Percentiles rank a stretch among this genome's conserved stretches.
Conservation (phyloP, 2,329 filamentous ascomycete species). For the Pseudogymnoascus sp. region DNA sequence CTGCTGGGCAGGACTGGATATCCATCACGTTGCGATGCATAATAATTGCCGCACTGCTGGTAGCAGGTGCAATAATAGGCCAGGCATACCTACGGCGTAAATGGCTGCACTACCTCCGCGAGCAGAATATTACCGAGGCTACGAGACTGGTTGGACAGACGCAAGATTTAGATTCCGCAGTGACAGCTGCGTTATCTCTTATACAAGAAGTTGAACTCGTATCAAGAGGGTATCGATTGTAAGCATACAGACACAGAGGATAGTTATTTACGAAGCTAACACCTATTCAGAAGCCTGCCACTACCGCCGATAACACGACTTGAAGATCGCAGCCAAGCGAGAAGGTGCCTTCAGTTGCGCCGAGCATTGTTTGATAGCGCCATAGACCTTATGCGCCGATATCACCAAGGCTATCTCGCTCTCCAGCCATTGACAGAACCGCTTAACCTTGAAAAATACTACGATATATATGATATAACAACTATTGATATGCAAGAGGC, state of each 20-base stretch:
- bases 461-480: constrained; percentile 78
- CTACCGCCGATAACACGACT: constrained; percentile 86
- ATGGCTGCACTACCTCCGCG: constrained; percentile 70
- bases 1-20: constrained; percentile 48
- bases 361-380: constrained; percentile 65
- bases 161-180: constrained; percentile 72
- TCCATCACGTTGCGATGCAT: constrained; percentile 29
- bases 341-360: constrained; percentile 73
- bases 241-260: constrained; percentile 28
- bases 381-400: constrained; percentile 59
- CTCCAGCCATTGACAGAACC: constrained; percentile 69
- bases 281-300: constrained; percentile 60
- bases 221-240: constrained; percentile 81
- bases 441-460: constrained; percentile 81
- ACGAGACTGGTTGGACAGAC: constrained; percentile 62
- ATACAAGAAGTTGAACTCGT: constrained; percentile 95
- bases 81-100: constrained; percentile 70
- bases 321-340: constrained; percentile 70
- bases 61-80: constrained; percentile 45
- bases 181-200: constrained; percentile 66
- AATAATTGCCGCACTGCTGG: constrained; percentile 41
- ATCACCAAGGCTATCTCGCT: constrained; percentile 58
- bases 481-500: constrained; percentile 64
- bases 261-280: constrained; percentile 16
- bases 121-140: constrained; percentile 63